Conservation (phyloP, 257 asterid genomes). For the Petrea volubilis region DNA sequence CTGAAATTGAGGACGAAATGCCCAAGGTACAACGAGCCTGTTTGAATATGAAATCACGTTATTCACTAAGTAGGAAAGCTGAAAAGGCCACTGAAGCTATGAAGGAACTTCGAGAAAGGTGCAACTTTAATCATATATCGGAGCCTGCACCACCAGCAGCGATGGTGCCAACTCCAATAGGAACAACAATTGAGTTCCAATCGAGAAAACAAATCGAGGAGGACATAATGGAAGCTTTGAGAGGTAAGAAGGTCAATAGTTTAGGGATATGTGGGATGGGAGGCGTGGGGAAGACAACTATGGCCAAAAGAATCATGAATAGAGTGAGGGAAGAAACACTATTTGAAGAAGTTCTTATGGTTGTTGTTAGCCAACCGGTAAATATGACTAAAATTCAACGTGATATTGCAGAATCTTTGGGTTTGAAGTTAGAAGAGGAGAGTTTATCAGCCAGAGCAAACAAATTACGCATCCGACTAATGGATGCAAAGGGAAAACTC, state of each 20-base stretch:
- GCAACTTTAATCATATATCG: neutral
- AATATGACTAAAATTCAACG: neutral
- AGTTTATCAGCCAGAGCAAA: neutral
- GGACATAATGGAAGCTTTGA: no score
- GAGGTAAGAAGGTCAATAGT: no score
- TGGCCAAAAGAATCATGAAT: neutral
- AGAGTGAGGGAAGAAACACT: neutral
- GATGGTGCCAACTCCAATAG: neutral
- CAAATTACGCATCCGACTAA: neutral
- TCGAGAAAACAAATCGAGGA: no score
- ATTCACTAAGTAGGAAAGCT: neutral
- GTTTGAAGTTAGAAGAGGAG: neutral
- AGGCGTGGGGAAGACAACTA: no score
- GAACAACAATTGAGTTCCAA: neutral
- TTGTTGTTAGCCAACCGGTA: neutral
- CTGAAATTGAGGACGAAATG: neutral
- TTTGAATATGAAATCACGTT: neutral
- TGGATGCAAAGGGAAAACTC: neutral
- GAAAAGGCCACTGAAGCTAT: neutral
- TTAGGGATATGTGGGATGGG: neutral
- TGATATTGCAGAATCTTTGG: neutral
- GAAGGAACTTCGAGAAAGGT: no score
- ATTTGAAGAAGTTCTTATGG: slow-evolving; percentile 3
- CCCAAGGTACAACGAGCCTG: neutral
- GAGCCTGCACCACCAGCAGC: neutral